A percentile compares a stretch with the other conserved stretches of the same genome.
Conservation (phyloP, 1,284 basidiomycete genomes). For the Salmacisia buchloeana region DNA sequence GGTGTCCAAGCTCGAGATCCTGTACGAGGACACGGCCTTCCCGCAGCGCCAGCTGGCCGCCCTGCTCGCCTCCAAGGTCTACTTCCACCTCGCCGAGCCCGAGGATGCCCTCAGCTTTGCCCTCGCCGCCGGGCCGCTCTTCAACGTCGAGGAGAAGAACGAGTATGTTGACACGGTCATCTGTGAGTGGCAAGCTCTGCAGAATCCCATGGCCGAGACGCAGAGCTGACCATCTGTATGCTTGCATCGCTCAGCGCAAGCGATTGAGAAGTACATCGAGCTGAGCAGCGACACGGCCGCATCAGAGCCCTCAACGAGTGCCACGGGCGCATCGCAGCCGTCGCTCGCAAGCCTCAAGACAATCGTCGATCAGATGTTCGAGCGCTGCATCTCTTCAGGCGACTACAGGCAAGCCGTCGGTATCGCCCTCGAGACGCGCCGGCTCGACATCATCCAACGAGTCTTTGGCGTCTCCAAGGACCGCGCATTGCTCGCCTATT, state of each 20-base stretch:
- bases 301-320: constrained; percentile 9
- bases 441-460: constrained; percentile 45
- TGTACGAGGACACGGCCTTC: constrained; percentile 46
- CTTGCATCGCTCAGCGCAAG: constrained; percentile 36
- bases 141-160: constrained; percentile 45
- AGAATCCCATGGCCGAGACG: neutral
- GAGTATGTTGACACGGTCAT: constrained; percentile 49
- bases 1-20: constrained; percentile 46
- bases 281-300: constrained; percentile 17
- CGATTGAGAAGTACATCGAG: constrained; percentile 47
- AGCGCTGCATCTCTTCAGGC: constrained; percentile 40
- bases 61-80: constrained; percentile 49
- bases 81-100: constrained; percentile 49
- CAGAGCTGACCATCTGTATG: neutral
- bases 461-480: constrained; percentile 43
- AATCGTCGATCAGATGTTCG: constrained; percentile 49
- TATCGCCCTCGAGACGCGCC: constrained; percentile 45
- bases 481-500: constrained; percentile 41
- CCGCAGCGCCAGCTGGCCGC: constrained; percentile 45
- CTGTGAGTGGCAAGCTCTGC: constrained; percentile 20
- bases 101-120: constrained; percentile 49
- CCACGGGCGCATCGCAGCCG: constrained; percentile 5
- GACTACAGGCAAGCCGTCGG: constrained; percentile 48
- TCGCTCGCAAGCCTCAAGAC: constrained; percentile 33
- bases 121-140: constrained; percentile 44